Evolutionary conservation across 768 basidiomycete genomes (phyloP).

Genomic region (Hygrocybe coccinea): DNA sequence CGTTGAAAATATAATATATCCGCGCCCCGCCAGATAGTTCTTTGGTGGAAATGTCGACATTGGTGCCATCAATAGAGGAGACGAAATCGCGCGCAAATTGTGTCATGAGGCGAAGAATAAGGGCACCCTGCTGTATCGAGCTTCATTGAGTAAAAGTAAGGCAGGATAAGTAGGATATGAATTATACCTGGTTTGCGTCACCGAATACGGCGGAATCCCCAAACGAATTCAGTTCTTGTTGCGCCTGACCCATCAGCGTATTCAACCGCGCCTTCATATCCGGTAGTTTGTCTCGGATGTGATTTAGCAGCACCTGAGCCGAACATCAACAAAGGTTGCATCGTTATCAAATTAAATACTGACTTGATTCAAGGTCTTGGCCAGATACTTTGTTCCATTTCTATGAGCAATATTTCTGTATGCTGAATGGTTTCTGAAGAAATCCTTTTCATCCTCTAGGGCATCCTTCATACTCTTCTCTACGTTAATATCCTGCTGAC

Average conservation of each 20-base stretch:
- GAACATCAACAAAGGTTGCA: background rate
- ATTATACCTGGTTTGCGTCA: constrained; percentile 72
- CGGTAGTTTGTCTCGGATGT: constrained; percentile 96
- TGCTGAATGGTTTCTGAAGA: constrained; percentile 83
- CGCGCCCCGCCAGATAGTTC: constrained; percentile 96
- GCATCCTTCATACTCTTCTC: constrained; percentile 85
- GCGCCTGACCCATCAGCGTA: constrained; percentile 97
- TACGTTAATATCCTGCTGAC: constrained; percentile 93
- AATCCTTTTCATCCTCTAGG: constrained; percentile 78
- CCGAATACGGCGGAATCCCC: constrained; percentile 91
- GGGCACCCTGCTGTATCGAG: constrained; percentile 63
- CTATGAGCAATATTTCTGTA: constrained; percentile 96
- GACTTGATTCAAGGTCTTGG: constrained; percentile 91
- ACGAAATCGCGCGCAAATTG: constrained; percentile 97
- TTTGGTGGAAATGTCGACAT: constrained; percentile 94
- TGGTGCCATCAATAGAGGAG: constrained; percentile 95
- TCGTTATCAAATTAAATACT: constrained; percentile 14
- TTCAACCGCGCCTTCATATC: constrained; percentile 99
- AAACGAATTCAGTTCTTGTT: constrained; percentile 95
- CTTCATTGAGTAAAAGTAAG: constrained; percentile 5
- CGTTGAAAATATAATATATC: constrained; percentile 99
- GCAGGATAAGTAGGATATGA: constrained; percentile 14
- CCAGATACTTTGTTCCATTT: constrained; percentile 93
- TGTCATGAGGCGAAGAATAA: constrained; percentile 95
- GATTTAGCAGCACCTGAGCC: constrained; percentile 81